These are phyloP conservation scores for Scleroderma bovista DNA, from an alignment of 768 basidiomycete genomes.

Conservation along the genomic window DNA sequence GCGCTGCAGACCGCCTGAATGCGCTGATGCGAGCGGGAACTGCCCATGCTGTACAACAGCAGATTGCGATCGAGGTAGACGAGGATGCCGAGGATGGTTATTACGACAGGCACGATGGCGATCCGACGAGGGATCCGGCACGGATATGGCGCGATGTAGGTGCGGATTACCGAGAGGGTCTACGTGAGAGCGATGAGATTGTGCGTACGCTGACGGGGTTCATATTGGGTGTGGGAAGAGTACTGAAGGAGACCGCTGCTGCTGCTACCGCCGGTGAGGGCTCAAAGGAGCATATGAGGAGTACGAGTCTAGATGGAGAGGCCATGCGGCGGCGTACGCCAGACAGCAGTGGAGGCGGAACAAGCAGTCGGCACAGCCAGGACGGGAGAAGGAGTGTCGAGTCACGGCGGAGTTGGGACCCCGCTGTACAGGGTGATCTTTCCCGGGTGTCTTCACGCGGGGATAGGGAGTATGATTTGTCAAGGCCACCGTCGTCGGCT, in stretches of 20 bases:
- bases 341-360: slow-evolving; percentile 30
- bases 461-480: slow-evolving; percentile 2
- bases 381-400: slow-evolving; percentile 54
- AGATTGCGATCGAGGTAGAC: slow-evolving; percentile 72
- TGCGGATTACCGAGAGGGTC: slow-evolving; percentile 64
- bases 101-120: too few species aligned
- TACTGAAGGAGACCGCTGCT: slow-evolving; percentile 49
- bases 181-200: slow-evolving; percentile 73
- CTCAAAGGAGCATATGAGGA: slow-evolving; percentile 36
- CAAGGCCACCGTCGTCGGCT: slow-evolving; percentile 20
- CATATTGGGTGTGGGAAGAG: slow-evolving; percentile 66
- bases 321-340: slow-evolving; percentile 28
- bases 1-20: slow-evolving; percentile 64
- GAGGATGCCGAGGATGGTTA: slow-evolving; percentile 30
- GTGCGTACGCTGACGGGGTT: slow-evolving; percentile 73
- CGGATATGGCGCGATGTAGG: slow-evolving; percentile 68
- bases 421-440: slow-evolving; percentile 10
- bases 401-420: slow-evolving; percentile 43
- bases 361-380: slow-evolving; percentile 43
- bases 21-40: slow-evolving; percentile 51
- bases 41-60: slow-evolving; percentile 57
- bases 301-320: slow-evolving; percentile 53
- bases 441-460: background rate
- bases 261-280: slow-evolving; percentile 14
- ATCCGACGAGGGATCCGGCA: slow-evolving; percentile 20